Evolutionary conservation across 2,329 filamentous ascomycete genomes (phyloP), one percentile per base, ranked within the genome.

Genomic region (Colletotrichum orbiculare): DNA sequence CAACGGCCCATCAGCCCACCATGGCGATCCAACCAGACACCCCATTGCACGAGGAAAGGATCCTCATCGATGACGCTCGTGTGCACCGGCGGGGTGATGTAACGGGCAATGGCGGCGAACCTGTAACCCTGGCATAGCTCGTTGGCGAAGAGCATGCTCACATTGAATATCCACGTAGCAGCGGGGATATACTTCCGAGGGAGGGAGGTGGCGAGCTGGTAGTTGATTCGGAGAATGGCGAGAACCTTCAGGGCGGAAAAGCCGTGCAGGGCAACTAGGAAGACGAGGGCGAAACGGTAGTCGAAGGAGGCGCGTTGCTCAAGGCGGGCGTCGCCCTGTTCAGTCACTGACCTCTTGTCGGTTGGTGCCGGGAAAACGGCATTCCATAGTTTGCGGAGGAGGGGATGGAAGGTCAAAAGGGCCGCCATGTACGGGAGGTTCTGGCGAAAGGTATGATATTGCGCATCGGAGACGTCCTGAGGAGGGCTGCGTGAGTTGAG

Each of bases 121-220:
- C 75, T 88, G 75, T 97, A 99, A 4, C 96, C 96, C 52, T 85
- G 80, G 55, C 83, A 89, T 6, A 97, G 79, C 77, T 99, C 96
- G 73, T 99, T 99, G 57, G 93, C 89, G 73, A 99, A 98, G 41
- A 99, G 81, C 5, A 89, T 91, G 34, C 83, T 85, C 60, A 99
- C 87, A 72, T 97, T 97, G 82, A 97, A 98, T 3, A 88, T 77
- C 96, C 96, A 99, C 0, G 95, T 97, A 8, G 86, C 89, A 3
- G 81, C 81, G 0, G 94, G 94, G 1, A 97, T 81, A 69, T 90
- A 90, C 35, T 83, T 79, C 65, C 87, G 87, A 9, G 94, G 93
- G 11, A 97, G 77, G 45, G 79, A 79, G 6, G 87, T 97, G 11
- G 89, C 92, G 45, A 99, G 83, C 64, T 86, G 86, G 79, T 91